These are phyloP conservation scores for Prunus dulcis DNA, from an alignment of 306 rosid genomes.

Conservation along the genomic window DNA sequence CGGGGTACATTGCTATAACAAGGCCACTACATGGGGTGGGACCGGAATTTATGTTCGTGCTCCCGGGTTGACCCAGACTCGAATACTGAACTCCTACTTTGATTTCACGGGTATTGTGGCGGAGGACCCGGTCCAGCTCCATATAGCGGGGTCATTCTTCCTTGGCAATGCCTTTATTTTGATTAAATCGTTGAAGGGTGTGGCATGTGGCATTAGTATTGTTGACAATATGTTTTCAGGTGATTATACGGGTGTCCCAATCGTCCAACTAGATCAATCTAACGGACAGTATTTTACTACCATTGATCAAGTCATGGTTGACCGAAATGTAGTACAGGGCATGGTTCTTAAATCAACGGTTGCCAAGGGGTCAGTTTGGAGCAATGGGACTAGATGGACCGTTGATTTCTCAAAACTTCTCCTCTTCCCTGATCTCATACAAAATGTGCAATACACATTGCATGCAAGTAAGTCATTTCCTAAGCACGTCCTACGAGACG, in stretches of 20 bases:
- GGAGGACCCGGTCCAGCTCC: constrained; percentile 44
- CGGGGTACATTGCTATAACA: constrained; percentile 46
- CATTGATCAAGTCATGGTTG: constrained; percentile 37
- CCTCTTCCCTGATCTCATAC: constrained; percentile 32
- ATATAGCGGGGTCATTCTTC: constrained; percentile 35
- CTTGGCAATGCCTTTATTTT: constrained; percentile 36
- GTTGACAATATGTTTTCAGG: constrained; percentile 45
- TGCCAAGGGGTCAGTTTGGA: constrained; percentile 27
- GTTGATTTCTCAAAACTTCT: constrained; percentile 32
- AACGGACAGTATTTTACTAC: constrained; percentile 16
- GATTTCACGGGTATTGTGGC: constrained; percentile 42
- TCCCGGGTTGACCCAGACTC: constrained; percentile 41
- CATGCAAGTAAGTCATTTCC: constrained; percentile 28
- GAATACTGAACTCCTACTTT: constrained; percentile 33
- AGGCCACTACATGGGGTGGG: constrained; percentile 38
- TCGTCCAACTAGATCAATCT: constrained; percentile 34
- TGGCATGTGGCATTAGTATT: constrained; percentile 21
- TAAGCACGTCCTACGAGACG: constrained; percentile 26
- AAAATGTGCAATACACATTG: constrained; percentile 34
- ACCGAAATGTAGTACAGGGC: constrained; percentile 35
- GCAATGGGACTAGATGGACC: constrained; percentile 34
- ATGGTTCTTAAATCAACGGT: constrained; percentile 39
- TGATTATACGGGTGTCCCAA: constrained; percentile 31
- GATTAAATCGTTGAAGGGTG: constrained; percentile 36
- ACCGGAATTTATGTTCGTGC: constrained; percentile 29